Evolutionary conservation across 208 protist species (phyloP), one percentile per base, ranked within the genome.

Genomic region (Acanthamoeba lugdunensis): DNA sequence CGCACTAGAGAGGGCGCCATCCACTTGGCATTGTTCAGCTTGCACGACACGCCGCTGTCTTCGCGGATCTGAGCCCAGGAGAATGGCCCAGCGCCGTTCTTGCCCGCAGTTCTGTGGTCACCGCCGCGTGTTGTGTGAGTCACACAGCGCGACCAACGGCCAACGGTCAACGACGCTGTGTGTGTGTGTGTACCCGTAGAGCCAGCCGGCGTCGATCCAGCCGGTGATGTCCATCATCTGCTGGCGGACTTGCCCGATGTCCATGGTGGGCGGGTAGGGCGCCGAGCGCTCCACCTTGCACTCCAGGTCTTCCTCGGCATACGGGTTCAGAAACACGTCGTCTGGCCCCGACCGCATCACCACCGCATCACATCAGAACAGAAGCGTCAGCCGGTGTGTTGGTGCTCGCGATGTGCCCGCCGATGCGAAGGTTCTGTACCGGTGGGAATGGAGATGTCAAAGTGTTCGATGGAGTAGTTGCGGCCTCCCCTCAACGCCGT

Each of bases 21-120:
- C 73, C 73, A 82, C 37, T 82, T 54, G 73, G 73, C 2, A 41
- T 82, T 82, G 41, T 82, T 82, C 37, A 82, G 73, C 37, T 33
- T 45, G 73, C 73, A 82, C 21, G 37, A 48, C 4, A 82, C 0
- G 45, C 73, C 73, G 11, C 73, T 37, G 41, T 54, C 21, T 25
- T 82, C 73, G 7, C 73, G 6, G 73, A 79, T 79, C 33, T 48
- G 28, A 0, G 71, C 71, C 28, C 30, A 79, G n/a, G 71, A 79
- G 30, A 48, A 79, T 13, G 71, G 71, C 7, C 28, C 71, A 13
- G 28, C 71, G 4, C 37, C 33, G 28, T 18, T 48, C 71, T 79
- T 79, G 71, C 33, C 71, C 0, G 71, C 33, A 6, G 61, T 67
- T 5, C 61, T 67, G 8, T 14, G 4, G 45, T 48, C 45, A 8